phyloP scores from a whole-genome alignment of 176 grass and related monocot species.

The Aegilops longissima region DNA sequence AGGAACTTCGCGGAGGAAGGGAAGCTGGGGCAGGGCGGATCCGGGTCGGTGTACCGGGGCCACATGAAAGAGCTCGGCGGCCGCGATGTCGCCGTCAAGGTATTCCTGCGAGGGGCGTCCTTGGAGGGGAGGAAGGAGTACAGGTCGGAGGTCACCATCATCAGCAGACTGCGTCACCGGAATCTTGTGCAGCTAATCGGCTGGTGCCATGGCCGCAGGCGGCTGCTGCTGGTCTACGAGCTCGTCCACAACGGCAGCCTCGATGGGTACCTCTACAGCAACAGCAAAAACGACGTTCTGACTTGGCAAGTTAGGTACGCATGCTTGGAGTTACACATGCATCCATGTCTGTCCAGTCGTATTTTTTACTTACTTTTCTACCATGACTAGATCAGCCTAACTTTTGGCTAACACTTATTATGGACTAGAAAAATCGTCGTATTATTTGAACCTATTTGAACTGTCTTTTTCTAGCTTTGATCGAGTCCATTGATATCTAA shows the following conservation, averaged over 20 bases:
- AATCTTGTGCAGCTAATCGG: constrained; percentile 74
- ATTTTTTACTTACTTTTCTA: background rate
- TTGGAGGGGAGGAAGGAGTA: constrained; percentile 58
- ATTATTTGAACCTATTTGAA: too few species aligned
- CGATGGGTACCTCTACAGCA: constrained; percentile 50
- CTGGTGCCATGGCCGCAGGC: constrained; percentile 54
- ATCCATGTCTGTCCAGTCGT: background rate
- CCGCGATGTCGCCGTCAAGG: constrained; percentile 61
- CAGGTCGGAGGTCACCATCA: constrained; percentile 58
- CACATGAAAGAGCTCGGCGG: constrained; percentile 21
- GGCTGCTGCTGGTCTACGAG: constrained; percentile 54
- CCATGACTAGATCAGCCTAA: background rate
- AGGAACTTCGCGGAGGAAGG: constrained; percentile 31
- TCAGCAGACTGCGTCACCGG: constrained; percentile 61
- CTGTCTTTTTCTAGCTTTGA: too few species aligned
- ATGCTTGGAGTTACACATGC: background rate
- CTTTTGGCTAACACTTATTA: background rate
- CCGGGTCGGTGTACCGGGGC: constrained; percentile 61
- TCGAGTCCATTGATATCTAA: too few species aligned
- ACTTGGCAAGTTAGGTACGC: constrained; percentile 45
- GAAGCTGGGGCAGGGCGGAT: constrained; percentile 63
- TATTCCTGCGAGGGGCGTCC: constrained; percentile 39
- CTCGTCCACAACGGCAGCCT: constrained; percentile 56
- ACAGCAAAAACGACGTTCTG: background rate
- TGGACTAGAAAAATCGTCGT: background rate